Conservation (phyloP, 306 rosid species). For the Trifolium pratense region DNA sequence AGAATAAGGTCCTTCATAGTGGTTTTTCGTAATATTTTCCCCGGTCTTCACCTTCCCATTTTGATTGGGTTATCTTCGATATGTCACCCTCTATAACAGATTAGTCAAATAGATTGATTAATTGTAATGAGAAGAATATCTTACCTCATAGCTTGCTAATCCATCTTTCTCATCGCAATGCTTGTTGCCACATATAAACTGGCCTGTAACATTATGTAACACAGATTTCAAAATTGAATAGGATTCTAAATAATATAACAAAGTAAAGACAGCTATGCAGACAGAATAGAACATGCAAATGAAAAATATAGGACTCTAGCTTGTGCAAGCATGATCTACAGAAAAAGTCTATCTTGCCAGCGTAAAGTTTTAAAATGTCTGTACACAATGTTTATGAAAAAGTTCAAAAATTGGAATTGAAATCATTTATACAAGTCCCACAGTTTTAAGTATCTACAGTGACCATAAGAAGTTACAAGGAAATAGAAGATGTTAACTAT, state of each 20-base stretch:
- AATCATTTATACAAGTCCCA: neutral
- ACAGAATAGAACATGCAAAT: constrained; percentile 14
- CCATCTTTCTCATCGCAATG: constrained; percentile 75
- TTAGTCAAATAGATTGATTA: constrained; percentile 26
- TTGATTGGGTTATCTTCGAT: constrained; percentile 5
- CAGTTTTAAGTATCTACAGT: neutral
- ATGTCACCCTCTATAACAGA: constrained; percentile 2
- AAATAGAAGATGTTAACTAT: too few relatives aligned
- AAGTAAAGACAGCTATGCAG: constrained; percentile 27
- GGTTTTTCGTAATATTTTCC: neutral
- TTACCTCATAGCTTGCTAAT: constrained; percentile 89
- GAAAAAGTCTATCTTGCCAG: neutral
- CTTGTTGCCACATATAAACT: constrained; percentile 83
- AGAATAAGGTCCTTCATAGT: neutral
- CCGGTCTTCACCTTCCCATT: neutral
- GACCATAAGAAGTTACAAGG: too few relatives aligned
- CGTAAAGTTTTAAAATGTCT: neutral
- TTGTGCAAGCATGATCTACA: constrained; percentile 22
- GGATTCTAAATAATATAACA: constrained; percentile 23
- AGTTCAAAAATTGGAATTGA: neutral
- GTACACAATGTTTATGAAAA: neutral
- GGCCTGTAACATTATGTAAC: constrained; percentile 67
- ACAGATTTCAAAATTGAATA: constrained; percentile 38
- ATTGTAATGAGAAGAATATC: constrained; percentile 28
- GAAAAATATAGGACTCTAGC: constrained; percentile 5